Evolutionary conservation across 2,329 filamentous ascomycete species (phyloP).

Genomic region (Pseudogymnoascus sp.): DNA sequence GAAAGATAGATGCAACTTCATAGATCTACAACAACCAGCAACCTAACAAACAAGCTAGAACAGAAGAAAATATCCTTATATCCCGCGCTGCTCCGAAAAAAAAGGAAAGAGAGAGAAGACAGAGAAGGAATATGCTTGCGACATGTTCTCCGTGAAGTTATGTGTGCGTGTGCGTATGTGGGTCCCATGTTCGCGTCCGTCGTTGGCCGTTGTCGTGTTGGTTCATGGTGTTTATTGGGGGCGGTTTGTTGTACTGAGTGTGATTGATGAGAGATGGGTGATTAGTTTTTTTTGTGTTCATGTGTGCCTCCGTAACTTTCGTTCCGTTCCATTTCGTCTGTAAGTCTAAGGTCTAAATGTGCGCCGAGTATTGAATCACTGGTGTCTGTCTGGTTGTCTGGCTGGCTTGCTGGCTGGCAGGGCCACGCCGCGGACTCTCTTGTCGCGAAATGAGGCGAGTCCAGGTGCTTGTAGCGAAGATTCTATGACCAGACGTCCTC

Average conservation of each 20-base stretch:
- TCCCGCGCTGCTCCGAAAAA: no score
- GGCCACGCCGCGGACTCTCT: neutral
- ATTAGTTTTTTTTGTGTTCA: neutral
- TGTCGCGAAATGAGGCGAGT: neutral
- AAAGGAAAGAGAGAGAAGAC: no score
- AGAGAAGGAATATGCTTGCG: neutral
- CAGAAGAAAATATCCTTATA: neutral
- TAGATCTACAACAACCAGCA: neutral
- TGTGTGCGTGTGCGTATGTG: neutral
- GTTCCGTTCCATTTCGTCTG: neutral
- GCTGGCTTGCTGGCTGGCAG: neutral
- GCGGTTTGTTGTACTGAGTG: neutral
- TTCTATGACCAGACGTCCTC: constrained; percentile 66
- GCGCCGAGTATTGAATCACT: neutral
- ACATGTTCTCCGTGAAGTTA: neutral
- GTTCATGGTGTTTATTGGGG: neutral
- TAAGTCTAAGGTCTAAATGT: constrained; percentile 4
- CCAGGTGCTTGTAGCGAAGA: neutral
- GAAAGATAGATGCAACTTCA: neutral
- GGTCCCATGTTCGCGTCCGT: neutral
- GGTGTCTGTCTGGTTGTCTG: neutral
- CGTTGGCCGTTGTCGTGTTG: neutral
- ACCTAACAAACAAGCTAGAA: neutral
- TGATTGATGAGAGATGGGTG: neutral
- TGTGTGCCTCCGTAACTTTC: neutral